These are phyloP conservation scores for Laetiporus sulphureus DNA, from an alignment of 1,284 basidiomycete genomes.

Conservation along the genomic window DNA sequence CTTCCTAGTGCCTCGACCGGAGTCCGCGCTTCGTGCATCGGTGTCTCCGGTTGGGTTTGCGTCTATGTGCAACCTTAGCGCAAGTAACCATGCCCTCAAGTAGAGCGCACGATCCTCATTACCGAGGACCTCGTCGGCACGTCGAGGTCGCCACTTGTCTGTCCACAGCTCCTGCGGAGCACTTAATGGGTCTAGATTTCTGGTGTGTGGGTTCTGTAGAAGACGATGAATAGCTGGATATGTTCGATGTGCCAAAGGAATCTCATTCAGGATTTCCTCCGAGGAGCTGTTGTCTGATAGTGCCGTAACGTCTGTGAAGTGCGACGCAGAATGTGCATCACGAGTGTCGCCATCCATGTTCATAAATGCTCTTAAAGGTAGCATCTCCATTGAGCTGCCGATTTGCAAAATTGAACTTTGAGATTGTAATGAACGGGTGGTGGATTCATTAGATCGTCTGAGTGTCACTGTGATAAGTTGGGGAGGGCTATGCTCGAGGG, in stretches of 20 bases:
- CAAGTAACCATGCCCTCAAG: conserved; percentile 77
- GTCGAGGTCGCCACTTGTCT: conserved; percentile 71
- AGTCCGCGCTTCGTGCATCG: conserved; percentile 6
- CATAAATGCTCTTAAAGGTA: too few species aligned
- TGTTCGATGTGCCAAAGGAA: conserved; percentile 10
- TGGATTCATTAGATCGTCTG: too few species aligned
- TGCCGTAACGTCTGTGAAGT: too few species aligned
- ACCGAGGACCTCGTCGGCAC: conserved; percentile 73
- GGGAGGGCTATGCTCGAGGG: too few species aligned
- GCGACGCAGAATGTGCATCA: too few species aligned
- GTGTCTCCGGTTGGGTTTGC: conserved; percentile 5
- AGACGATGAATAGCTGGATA: conserved; percentile 53
- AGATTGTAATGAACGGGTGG: too few species aligned
- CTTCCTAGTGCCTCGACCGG: conserved; percentile 13
- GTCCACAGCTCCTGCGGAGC: conserved; percentile 54
- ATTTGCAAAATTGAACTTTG: too few species aligned
- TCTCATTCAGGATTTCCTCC: too few species aligned
- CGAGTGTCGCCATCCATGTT: too few species aligned
- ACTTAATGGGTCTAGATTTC: conserved; percentile 3
- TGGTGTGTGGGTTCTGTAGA: conserved; percentile 17
- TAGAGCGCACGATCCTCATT: conserved; percentile 73
- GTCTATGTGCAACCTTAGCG: conserved; percentile 57
- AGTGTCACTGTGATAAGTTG: too few species aligned
- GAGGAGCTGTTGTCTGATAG: too few species aligned
- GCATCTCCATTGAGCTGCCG: too few species aligned